Evolutionary conservation across 1,284 basidiomycete genomes (phyloP).

Genomic region (Crucibulum cyathiforme): DNA sequence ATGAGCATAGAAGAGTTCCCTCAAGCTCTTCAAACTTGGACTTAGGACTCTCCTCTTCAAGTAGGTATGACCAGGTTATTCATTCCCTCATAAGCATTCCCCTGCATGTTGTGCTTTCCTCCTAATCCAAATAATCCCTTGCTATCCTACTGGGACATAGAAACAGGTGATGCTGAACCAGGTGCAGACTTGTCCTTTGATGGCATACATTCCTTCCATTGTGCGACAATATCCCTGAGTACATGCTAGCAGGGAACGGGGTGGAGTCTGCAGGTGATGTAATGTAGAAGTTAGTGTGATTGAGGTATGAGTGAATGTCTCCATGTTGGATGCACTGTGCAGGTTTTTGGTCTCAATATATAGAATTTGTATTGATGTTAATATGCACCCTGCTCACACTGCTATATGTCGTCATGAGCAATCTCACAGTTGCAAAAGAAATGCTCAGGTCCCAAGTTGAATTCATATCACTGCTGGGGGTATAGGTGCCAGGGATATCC

Average conservation of each 20-base stretch:
- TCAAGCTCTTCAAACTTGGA: no score
- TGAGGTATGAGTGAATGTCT: no score
- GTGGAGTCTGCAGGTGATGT: slow-evolving; percentile 62
- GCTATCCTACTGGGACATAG: slow-evolving; percentile 40
- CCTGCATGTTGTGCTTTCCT: slow-evolving; percentile 59
- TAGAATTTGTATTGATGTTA: slow-evolving; percentile 21
- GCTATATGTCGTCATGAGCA: slow-evolving; percentile 25
- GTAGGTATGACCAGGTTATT: slow-evolving; percentile 26
- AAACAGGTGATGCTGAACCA: slow-evolving; percentile 36
- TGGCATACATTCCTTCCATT: slow-evolving; percentile 77
- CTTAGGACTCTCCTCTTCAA: slow-evolving; percentile 20
- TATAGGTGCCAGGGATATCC: no score
- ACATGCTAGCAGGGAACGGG: slow-evolving; percentile 71
- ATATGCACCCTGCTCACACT: slow-evolving; percentile 36
- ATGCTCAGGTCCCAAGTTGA: no score
- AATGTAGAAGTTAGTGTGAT: slow-evolving; percentile 43
- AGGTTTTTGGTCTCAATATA: slow-evolving; percentile 2
- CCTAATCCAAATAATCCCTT: slow-evolving; percentile 69
- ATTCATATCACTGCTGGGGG: no score
- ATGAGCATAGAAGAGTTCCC: no score
- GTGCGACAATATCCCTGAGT: slow-evolving; percentile 80
- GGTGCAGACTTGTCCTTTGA: slow-evolving; percentile 38
- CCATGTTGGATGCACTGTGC: slow-evolving; percentile 31
- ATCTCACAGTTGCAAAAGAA: no score
- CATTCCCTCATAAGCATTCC: slow-evolving; percentile 25